phyloP scores from a whole-genome alignment of 139 green algal species.

The Desmodesmus armatus region DNA sequence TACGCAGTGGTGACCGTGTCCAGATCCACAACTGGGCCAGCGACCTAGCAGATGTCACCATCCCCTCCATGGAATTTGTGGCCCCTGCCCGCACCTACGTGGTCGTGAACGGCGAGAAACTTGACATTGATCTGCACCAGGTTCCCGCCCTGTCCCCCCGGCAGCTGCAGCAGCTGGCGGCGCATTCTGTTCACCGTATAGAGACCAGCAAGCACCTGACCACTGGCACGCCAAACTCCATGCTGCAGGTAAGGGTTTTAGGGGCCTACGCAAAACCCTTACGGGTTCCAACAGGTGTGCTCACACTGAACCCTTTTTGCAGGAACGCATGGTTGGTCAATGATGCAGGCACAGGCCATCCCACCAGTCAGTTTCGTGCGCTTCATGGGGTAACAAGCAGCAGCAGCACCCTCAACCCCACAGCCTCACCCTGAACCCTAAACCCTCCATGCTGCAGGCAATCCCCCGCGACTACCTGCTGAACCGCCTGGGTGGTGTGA shows the following conservation, averaged over 20 bases:
- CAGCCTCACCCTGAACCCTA: too few relatives aligned
- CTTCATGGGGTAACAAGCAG: too few relatives aligned
- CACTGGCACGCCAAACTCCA: conserved; percentile 44
- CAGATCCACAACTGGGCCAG: conserved; percentile 90
- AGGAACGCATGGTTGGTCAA: too few relatives aligned
- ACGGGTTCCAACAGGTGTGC: too few relatives aligned
- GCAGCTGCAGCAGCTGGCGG: conserved; percentile 60
- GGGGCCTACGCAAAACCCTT: too few relatives aligned
- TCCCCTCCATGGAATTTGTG: conserved; percentile 80
- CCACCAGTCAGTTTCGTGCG: too few relatives aligned
- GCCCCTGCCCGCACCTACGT: conserved; percentile 72
- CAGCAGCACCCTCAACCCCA: too few relatives aligned
- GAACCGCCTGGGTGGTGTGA: conserved; percentile 56
- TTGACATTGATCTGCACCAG: conserved; percentile 75
- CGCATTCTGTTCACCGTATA: conserved; percentile 32
- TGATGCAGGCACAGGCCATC: too few relatives aligned
- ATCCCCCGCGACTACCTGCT: conserved; percentile 66
- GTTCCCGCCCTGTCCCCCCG: conserved; percentile 55
- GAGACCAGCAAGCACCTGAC: conserved; percentile 51
- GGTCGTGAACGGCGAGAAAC: conserved; percentile 80
- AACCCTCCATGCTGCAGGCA: too few relatives aligned
- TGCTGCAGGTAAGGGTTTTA: too few relatives aligned
- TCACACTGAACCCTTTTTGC: too few relatives aligned
- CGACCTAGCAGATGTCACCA: conserved; percentile 57
- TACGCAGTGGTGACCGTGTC: conserved; percentile 88